Base-by-base conservation (phyloP, 176 grass and related monocot genomes). In the Triticum turgidum region DNA sequence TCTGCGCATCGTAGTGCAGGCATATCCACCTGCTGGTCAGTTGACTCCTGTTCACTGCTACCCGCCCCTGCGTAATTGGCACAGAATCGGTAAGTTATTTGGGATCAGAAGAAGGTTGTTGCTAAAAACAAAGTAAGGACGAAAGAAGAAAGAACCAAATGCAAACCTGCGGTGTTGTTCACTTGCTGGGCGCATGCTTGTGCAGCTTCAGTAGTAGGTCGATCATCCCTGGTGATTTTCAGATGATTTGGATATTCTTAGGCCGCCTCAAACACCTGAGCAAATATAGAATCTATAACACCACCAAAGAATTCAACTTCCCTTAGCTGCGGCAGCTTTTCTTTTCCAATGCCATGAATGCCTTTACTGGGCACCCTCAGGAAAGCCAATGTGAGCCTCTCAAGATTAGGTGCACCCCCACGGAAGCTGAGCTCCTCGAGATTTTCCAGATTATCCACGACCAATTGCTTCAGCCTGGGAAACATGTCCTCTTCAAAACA, bases 341-440 rank as follows among this genome's bases (percentile, higher is more conserved):
- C 45, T 51, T 49, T 14, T 14, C 12, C 38, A 64, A 64, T 64
- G 82, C 82, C 71, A 0, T 25, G 5, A 34, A 84, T 75, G 12
- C 70, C 82, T 11, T n/a, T n/a, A n/a, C 5, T 3, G 27, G 82
- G 69, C 37, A 4, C 17, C 9, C 24, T 73, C 7, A 4, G 2
- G 44, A 84, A 84, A 33, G 37, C 22, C 37, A 84, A 25, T 1
- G 82, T 84, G 35, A 84, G 69, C 9, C 52, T 84, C 69, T 84
- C 56, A 1, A 84, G 82, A 32, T 75, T 32, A 64, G 2, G 0
- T 11, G 82, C 70, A n/a, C 70, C 82, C 30, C 82, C 82, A 0
- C 32, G 14, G 61, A 84, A 84, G 20, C 70, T 45, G 38, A 84
- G 82, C 25, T 76, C 70, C 30, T 84, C 58, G 9, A 84, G 70